Conservation (phyloP, 768 basidiomycete species). For the Jaapia argillacea region DNA sequence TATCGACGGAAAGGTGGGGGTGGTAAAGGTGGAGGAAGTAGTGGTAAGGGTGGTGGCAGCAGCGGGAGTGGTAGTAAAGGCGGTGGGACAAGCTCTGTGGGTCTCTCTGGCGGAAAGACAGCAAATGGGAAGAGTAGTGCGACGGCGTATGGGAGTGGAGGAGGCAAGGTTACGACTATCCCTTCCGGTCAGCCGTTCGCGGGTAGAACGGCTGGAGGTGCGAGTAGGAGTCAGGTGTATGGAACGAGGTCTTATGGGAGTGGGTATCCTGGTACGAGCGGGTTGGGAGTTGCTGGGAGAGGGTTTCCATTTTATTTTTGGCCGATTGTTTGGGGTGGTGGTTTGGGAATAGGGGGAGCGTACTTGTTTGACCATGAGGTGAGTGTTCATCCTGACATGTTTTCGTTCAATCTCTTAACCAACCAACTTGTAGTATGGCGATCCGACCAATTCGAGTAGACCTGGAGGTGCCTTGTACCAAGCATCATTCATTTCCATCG, state of each 20-base stretch:
- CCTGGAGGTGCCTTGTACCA: conserved; percentile 22
- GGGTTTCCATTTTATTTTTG: conserved; percentile 60
- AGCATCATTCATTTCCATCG: conserved; percentile 17
- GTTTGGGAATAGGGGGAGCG: conserved; percentile 16
- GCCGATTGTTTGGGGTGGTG: conserved; percentile 44
- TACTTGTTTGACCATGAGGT: conserved; percentile 35
- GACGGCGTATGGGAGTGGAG: conserved; percentile 23
- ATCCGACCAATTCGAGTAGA: conserved; percentile 21
- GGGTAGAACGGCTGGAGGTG: conserved; percentile 8
- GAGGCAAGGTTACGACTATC: conserved; percentile 23
- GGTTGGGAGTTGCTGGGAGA: conserved; percentile 34
- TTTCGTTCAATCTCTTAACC: conserved; percentile 7
- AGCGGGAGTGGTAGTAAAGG: conserved; percentile 1
- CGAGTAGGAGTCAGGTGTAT: background rate
- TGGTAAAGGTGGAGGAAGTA: conserved; percentile 10
- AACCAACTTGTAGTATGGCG: conserved; percentile 22
- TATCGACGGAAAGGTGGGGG: conserved; percentile 18
- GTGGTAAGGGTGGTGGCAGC: conserved; percentile 4
- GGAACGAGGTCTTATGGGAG: conserved; percentile 34
- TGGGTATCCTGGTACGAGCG: conserved; percentile 43
- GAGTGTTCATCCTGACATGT: too few relatives aligned
- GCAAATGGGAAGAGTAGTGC: conserved; percentile 16
- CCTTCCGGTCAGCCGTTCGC: conserved; percentile 34
- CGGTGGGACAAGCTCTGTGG: conserved; percentile 9
- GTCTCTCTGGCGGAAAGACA: conserved; percentile 11